Base-by-base conservation (phyloP, 169 alveolate species). In the Babesia gibsoni region DNA sequence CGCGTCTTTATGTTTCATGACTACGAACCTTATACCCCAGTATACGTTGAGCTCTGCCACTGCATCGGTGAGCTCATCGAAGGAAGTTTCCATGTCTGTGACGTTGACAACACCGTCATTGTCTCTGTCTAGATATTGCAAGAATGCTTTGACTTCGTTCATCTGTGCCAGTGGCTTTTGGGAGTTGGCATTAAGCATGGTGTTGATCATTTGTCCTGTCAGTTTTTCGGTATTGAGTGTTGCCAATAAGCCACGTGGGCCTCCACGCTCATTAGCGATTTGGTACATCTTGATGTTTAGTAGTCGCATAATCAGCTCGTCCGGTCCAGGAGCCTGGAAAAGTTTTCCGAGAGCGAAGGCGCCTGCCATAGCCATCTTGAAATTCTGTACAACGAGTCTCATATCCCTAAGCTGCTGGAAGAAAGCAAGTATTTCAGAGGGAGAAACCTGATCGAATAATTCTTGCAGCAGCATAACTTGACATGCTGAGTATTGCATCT, bases 371-470 rank as follows among this genome's bases (percentile, higher is more conserved):
- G 79, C 68, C 27, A 37, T 27, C 52, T 74, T 74, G 54, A 74
- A 64, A 32, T 74, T 67, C 52, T 74, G 84, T 32, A 65, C 73
- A 36, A 74, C 79, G 53, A 74, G 50, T 6, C 84, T 35, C 70
- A 66, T 74, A 29, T 74, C 84, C 18, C 84, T 36, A 25, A 74
- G 68, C 45, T 74, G 65, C 43, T 74, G 84, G 58, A 49, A 73
- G 58, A 35, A 77, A 4, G 4, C 42, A 37, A 66, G 42, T 16
- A 72, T 43, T 50, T 66, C 81, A 23, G 53, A 27, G 30, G 66
- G 68, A 12, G 66, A 48, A 6, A 77, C 74, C 37, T 32, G 10
- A n/a, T 65, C 56, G 67, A 77, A 67, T 1, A 65, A 46, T 16
- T 35, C 56, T 36, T 43, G 1, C 43, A 77, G 63, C 35, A 79